phyloP scores from a whole-genome alignment of 345 rosid species.

The Salix udensis region DNA sequence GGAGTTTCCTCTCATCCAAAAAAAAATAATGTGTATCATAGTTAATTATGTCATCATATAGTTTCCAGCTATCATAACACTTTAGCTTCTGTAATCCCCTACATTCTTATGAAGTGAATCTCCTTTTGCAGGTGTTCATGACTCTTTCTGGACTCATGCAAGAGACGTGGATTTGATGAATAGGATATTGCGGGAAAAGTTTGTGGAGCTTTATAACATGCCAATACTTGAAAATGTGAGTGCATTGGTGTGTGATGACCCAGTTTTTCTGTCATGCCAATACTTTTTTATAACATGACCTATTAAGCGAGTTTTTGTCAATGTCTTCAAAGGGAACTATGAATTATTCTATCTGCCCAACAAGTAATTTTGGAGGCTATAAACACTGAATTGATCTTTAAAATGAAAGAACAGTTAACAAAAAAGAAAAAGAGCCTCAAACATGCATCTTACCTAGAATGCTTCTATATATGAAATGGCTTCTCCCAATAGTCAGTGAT shows the following conservation, averaged over 20 bases:
- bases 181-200: constrained; percentile 73
- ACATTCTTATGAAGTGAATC: constrained; percentile 10
- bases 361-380: neutral
- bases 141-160: constrained; percentile 99
- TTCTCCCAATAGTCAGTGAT: neutral
- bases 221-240: constrained; percentile 96
- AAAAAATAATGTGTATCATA: neutral
- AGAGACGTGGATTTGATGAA: constrained; percentile 92
- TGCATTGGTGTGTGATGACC: constrained; percentile 1
- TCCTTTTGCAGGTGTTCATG: constrained; percentile 78
- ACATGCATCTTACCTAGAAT: neutral
- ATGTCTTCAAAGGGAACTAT: neutral
- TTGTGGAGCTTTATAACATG: constrained; percentile 80
- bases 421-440: neutral
- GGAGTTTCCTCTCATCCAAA: no score
- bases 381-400: neutral
- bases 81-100: neutral
- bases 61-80: neutral
- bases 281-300: no score
- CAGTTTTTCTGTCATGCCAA: neutral
- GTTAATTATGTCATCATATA: neutral
- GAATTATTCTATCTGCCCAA: neutral
- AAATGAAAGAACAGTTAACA: neutral
- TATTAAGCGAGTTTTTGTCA: neutral
- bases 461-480: neutral